These are phyloP conservation scores for Chrysosporium keratinophilum DNA, from an alignment of 2,329 filamentous ascomycete species.

Conservation along the genomic window DNA sequence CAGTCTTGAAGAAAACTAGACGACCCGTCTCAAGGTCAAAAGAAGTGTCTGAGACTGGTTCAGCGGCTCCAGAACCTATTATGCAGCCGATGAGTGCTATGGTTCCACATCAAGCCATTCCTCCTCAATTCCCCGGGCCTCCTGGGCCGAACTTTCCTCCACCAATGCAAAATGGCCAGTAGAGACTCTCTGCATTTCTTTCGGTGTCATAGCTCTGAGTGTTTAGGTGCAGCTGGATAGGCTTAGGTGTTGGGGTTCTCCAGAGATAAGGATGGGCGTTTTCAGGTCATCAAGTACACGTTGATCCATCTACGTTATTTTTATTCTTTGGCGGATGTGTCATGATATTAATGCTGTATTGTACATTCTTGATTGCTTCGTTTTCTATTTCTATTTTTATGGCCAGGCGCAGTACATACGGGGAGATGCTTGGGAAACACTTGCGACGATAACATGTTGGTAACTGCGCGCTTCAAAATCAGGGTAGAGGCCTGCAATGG, in stretches of 20 bases:
- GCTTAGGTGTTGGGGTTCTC: background rate
- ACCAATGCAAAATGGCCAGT: slow-evolving; percentile 4
- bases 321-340: slow-evolving; percentile 7
- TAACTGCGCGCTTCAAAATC: slow-evolving; percentile 1
- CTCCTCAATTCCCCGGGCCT: background rate
- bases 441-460: background rate
- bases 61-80: background rate
- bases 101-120: background rate
- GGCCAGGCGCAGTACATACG: background rate
- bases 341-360: background rate
- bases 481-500: background rate
- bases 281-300: background rate
- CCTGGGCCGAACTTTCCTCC: background rate
- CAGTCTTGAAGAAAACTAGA: slow-evolving; percentile 7
- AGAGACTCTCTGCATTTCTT: background rate
- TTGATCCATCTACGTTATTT: background rate
- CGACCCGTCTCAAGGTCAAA: slow-evolving; percentile 6
- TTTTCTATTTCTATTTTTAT: background rate
- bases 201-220: background rate
- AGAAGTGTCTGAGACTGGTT: background rate
- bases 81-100: background rate
- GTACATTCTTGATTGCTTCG: background rate
- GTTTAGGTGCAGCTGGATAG: slow-evolving; percentile 5
- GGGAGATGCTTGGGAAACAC: background rate
- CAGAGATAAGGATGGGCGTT: background rate